These are phyloP conservation scores for Akanthomyces lecanii DNA, from an alignment of 2,329 filamentous ascomycete species.

Conservation along the genomic window DNA sequence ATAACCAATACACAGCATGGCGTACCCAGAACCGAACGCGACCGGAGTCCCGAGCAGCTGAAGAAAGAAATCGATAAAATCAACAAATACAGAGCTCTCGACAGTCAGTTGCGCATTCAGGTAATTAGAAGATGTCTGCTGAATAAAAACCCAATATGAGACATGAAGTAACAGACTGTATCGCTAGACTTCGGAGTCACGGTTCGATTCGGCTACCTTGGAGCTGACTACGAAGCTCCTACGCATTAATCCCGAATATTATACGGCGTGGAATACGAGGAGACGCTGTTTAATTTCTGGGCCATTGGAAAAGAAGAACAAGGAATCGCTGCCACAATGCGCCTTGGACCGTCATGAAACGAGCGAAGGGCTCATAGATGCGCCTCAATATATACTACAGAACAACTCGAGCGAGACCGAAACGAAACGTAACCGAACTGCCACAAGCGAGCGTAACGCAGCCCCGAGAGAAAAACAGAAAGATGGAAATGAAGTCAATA, in stretches of 20 bases:
- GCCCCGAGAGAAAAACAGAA: neutral
- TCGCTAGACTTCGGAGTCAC: conserved; percentile 35
- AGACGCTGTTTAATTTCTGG: conserved; percentile 62
- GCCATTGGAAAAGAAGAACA: conserved; percentile 51
- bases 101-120: conserved; percentile 62
- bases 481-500: conserved; percentile 32
- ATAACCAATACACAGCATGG: conserved; percentile 63
- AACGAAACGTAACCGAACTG: conserved; percentile 34
- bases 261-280: conserved; percentile 87
- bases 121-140: conserved; percentile 34
- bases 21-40: conserved; percentile 63
- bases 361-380: conserved; percentile 57
- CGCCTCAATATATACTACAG: conserved; percentile 54
- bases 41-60: conserved; percentile 64
- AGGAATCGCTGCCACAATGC: conserved; percentile 51
- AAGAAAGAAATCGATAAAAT: conserved; percentile 73
- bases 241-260: conserved; percentile 78
- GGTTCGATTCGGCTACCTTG: conserved; percentile 55
- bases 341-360: conserved; percentile 51
- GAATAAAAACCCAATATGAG: neutral
- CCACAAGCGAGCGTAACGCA: conserved; percentile 21
- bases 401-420: conserved; percentile 51
- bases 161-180: neutral
- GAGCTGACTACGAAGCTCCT: conserved; percentile 68
- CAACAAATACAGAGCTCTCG: conserved; percentile 66